Evolutionary conservation across 495 filamentous ascomycete genomes (phyloP).

Genomic region (Venustampulla echinocandica): DNA sequence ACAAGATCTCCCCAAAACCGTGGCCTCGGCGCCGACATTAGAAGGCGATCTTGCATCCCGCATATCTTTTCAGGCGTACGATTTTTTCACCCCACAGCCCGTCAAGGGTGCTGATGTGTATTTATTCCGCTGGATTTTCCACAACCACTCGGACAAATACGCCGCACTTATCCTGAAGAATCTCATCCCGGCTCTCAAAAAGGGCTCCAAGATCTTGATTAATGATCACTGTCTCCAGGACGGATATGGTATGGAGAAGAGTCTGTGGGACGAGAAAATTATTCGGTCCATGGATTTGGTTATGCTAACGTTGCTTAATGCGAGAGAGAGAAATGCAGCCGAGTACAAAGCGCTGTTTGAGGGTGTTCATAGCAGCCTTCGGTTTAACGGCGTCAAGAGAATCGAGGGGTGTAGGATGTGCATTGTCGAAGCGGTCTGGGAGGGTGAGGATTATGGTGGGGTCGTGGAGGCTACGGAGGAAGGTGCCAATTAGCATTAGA

Average conservation of each 20-base stretch:
- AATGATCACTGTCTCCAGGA: slow-evolving; percentile 45
- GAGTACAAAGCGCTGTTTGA: slow-evolving; percentile 42
- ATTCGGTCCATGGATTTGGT: slow-evolving; percentile 48
- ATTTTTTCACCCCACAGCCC: slow-evolving; percentile 48
- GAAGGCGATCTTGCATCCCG: slow-evolving; percentile 32
- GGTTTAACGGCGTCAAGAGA: slow-evolving; percentile 23
- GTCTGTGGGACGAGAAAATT: slow-evolving; percentile 39
- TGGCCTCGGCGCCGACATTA: slow-evolving; percentile 34
- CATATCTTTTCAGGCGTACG: slow-evolving; percentile 39
- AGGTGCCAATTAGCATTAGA: too few species aligned
- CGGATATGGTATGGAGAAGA: slow-evolving; percentile 28
- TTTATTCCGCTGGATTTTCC: slow-evolving; percentile 49
- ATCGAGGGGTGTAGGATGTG: slow-evolving; percentile 38
- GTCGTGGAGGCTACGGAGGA: too few species aligned
- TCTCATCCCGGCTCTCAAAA: slow-evolving; percentile 47
- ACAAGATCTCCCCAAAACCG: slow-evolving; percentile 44
- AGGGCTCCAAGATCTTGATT: slow-evolving; percentile 41
- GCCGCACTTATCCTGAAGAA: slow-evolving; percentile 42
- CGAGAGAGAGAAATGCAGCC: slow-evolving; percentile 41
- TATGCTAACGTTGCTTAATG: slow-evolving; percentile 46
- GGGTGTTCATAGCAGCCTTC: slow-evolving; percentile 36
- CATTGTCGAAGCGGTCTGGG: slow-evolving; percentile 43
- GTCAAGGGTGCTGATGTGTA: slow-evolving; percentile 46
- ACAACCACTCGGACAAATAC: slow-evolving; percentile 52
- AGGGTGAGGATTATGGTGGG: slow-evolving; percentile 23